These are phyloP conservation scores for Eucalyptus decipiens DNA, from an alignment of 345 rosid genomes.

Conservation along the genomic window DNA sequence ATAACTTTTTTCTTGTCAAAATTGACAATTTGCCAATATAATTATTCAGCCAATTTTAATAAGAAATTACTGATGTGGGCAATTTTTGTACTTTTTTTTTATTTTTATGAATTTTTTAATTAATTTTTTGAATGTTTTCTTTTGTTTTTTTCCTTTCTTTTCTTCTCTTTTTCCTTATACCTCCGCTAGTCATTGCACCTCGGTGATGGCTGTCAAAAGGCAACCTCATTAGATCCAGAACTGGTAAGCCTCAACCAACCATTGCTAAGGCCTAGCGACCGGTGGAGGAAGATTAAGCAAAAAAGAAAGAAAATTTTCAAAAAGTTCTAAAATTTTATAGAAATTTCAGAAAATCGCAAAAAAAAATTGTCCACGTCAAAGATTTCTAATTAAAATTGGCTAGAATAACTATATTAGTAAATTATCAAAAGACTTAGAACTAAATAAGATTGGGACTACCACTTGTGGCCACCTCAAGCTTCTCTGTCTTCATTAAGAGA, in stretches of 20 bases:
- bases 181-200: accelerated
- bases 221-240: neutral
- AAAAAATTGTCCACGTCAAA: accelerated
- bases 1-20: too few species aligned
- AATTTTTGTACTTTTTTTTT: neutral
- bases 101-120: too few species aligned
- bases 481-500: neutral
- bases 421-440: neutral
- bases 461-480: neutral
- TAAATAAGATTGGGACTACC: neutral
- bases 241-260: neutral
- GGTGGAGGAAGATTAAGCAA: neutral
- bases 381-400: too few species aligned
- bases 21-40: neutral
- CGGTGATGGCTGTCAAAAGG: neutral
- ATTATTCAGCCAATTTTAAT: neutral
- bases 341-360: neutral
- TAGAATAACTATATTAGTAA: accelerated
- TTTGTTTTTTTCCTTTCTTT: neutral
- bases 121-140: neutral
- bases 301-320: too few species aligned
- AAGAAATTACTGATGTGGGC: accelerated
- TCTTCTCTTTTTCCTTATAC: neutral
- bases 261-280: neutral
- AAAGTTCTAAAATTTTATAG: neutral